Percentiles rank a stretch among this genome's conserved stretches.
Evolutionary conservation across 306 rosid species (phyloP).

Genomic region (Styphnolobium japonicum): DNA sequence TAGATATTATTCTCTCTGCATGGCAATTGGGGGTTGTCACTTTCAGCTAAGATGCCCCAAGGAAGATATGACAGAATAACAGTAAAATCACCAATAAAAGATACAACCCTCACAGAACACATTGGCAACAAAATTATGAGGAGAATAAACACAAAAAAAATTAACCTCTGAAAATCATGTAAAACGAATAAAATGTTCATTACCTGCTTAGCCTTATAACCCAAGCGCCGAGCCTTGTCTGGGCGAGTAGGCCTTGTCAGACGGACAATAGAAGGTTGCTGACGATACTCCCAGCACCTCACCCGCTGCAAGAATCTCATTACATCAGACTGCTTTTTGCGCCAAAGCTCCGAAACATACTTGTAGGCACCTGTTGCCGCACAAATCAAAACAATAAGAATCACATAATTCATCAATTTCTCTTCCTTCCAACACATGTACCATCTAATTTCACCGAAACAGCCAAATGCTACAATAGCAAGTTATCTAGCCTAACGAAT

Average conservation of each 20-base stretch:
- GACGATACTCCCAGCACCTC: slow-evolving; percentile 94
- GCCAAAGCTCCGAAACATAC: slow-evolving; percentile 87
- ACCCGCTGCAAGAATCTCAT: slow-evolving; percentile 88
- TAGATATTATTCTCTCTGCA: no score
- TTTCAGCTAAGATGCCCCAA: not conserved
- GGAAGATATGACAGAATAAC: no score
- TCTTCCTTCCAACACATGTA: not conserved
- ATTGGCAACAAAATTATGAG: not conserved
- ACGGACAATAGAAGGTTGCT: slow-evolving; percentile 80
- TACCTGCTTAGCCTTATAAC: slow-evolving; percentile 93
- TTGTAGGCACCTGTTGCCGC: slow-evolving; percentile 69
- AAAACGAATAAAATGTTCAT: not conserved
- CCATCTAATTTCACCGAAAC: not conserved
- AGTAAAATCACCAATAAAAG: not conserved
- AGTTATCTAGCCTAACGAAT: not conserved
- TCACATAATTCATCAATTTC: no score
- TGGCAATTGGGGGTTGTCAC: not conserved
- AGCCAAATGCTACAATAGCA: not conserved
- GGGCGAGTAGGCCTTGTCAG: slow-evolving; percentile 79
- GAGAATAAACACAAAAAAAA: not conserved
- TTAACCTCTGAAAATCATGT: not conserved
- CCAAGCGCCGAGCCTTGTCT: slow-evolving; percentile 85
- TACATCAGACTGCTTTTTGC: slow-evolving; percentile 87
- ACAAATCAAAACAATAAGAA: not conserved
- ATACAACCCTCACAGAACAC: not conserved